A percentile compares a stretch with the other conserved stretches of the same genome.
phyloP scores from a whole-genome alignment of 306 rosid genomes.

The Adenanthera pavonina region DNA sequence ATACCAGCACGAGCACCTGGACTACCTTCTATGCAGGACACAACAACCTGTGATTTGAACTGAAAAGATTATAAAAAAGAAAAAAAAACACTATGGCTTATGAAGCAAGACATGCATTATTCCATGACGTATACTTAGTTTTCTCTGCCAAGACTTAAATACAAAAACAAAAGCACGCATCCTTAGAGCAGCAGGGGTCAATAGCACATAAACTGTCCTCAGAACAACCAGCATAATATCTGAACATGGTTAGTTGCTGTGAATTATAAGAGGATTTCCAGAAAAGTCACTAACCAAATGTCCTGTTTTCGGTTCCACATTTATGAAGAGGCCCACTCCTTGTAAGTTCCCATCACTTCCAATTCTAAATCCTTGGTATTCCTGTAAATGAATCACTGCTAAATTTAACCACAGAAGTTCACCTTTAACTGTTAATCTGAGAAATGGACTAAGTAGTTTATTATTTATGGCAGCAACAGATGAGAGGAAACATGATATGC shows the following conservation, averaged over 20 bases:
- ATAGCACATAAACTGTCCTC: slow-evolving; percentile 13
- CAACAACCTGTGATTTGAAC: slow-evolving; percentile 68
- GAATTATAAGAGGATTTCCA: neutral
- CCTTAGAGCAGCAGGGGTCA: neutral
- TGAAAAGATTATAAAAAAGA: neutral
- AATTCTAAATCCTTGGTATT: slow-evolving; percentile 87
- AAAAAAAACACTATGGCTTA: slow-evolving; percentile 11
- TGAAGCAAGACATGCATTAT: slow-evolving; percentile 8
- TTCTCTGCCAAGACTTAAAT: neutral
- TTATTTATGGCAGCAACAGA: slow-evolving; percentile 26
- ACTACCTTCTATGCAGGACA: slow-evolving; percentile 84
- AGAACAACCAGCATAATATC: slow-evolving; percentile 21
- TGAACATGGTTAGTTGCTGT: slow-evolving; percentile 8
- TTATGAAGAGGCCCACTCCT: slow-evolving; percentile 94
- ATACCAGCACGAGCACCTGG: slow-evolving; percentile 98
- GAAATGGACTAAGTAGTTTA: neutral
- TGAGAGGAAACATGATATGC: slow-evolving; percentile 2
- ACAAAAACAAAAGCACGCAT: slow-evolving; percentile 6
- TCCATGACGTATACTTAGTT: slow-evolving; percentile 21
- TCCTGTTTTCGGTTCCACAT: slow-evolving; percentile 82
- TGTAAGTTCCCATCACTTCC: slow-evolving; percentile 91
- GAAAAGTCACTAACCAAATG: slow-evolving; percentile 72
- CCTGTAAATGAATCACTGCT: slow-evolving; percentile 58
- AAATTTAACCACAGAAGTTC: slow-evolving; percentile 15
- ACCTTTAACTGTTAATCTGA: slow-evolving; percentile 11